These are phyloP conservation scores for Trypanosoma grayi DNA, from an alignment of 208 protist genomes.

Conservation along the genomic window DNA sequence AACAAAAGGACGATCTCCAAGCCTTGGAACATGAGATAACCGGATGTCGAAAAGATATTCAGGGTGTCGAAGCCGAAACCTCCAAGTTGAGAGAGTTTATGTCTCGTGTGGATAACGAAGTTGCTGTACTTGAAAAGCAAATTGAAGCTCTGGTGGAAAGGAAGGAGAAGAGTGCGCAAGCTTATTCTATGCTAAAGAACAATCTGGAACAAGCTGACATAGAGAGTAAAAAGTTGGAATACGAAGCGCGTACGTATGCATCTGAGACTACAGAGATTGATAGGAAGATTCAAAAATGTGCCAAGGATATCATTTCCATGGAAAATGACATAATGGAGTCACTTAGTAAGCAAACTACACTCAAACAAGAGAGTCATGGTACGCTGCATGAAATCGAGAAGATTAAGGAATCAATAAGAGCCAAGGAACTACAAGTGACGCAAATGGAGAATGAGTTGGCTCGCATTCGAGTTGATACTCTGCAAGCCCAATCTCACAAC, in stretches of 20 bases:
- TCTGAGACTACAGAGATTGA: slow-evolving; percentile 66
- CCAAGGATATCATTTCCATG: slow-evolving; percentile 84
- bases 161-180: slow-evolving; percentile 72
- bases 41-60: slow-evolving; percentile 86
- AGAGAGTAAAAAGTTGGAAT: slow-evolving; percentile 82
- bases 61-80: slow-evolving; percentile 81
- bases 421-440: slow-evolving; percentile 93
- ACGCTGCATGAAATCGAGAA: slow-evolving; percentile 90
- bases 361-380: slow-evolving; percentile 92
- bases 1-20: slow-evolving; percentile 90
- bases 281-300: slow-evolving; percentile 82
- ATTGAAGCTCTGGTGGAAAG: slow-evolving; percentile 79
- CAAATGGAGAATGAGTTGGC: slow-evolving; percentile 96
- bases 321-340: slow-evolving; percentile 86
- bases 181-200: slow-evolving; percentile 72
- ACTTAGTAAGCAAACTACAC: slow-evolving; percentile 89
- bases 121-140: slow-evolving; percentile 86
- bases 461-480: slow-evolving; percentile 92
- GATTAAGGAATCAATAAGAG: slow-evolving; percentile 83
- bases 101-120: slow-evolving; percentile 91
- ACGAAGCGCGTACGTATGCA: slow-evolving; percentile 70
- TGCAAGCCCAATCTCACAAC: slow-evolving; percentile 93
- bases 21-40: slow-evolving; percentile 92
- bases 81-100: slow-evolving; percentile 89
- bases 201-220: slow-evolving; percentile 75